phyloP scores from a whole-genome alignment of 2,329 filamentous ascomycete species.

The Drechslerella stenobrocha region DNA sequence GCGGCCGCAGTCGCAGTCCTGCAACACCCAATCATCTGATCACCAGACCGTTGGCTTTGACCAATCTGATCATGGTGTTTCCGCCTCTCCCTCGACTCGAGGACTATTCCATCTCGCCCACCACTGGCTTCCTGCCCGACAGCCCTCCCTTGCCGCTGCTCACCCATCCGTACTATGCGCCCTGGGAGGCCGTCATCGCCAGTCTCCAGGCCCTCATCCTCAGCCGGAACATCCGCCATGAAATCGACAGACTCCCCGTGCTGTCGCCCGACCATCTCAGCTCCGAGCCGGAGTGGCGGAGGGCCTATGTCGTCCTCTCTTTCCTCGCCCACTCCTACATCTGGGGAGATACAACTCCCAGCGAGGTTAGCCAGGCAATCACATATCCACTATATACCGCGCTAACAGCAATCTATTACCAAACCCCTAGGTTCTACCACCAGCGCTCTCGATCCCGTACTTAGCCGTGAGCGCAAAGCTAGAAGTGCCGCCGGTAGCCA shows the following conservation, averaged over 20 bases:
- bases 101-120: slow-evolving; percentile 77
- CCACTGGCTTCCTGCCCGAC: slow-evolving; percentile 84
- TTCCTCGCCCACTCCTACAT: slow-evolving; percentile 85
- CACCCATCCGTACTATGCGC: slow-evolving; percentile 87
- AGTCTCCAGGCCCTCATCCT: slow-evolving; percentile 87
- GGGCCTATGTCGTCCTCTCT: slow-evolving; percentile 76
- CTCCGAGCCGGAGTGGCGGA: slow-evolving; percentile 85
- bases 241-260: slow-evolving; percentile 78
- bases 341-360: slow-evolving; percentile 78
- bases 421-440: slow-evolving; percentile 66
- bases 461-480: slow-evolving; percentile 74
- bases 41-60: background rate
- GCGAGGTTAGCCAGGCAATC: slow-evolving; percentile 63
- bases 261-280: slow-evolving; percentile 80
- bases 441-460: slow-evolving; percentile 79
- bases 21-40: too few species aligned
- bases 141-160: slow-evolving; percentile 77
- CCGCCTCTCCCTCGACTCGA: slow-evolving; percentile 66
- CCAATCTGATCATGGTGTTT: slow-evolving; percentile 57
- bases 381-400: background rate
- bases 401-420: background rate
- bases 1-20: too few species aligned
- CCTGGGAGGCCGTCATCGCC: slow-evolving; percentile 84
- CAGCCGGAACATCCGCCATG: slow-evolving; percentile 76
- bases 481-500: slow-evolving; percentile 87